These are phyloP conservation scores for Excoecaria cochinchinensis DNA, from an alignment of 345 rosid species.

Conservation along the genomic window DNA sequence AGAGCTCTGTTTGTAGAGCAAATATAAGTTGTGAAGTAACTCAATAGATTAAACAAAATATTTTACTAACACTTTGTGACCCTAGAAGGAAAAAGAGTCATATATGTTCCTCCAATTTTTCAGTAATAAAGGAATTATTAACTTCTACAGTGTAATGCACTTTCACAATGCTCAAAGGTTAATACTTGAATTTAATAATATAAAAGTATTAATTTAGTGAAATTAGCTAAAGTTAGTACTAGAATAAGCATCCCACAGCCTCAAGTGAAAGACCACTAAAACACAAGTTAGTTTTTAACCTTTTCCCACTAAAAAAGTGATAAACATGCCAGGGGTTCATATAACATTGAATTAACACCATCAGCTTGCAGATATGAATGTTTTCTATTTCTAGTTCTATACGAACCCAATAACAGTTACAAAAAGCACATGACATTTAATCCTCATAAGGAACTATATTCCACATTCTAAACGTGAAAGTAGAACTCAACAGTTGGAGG, in stretches of 20 bases:
- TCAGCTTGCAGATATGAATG: background rate
- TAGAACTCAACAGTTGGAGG: background rate
- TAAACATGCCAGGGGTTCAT: background rate
- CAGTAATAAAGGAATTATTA: background rate
- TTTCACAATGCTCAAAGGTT: background rate
- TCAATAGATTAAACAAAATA: background rate
- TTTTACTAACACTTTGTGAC: background rate
- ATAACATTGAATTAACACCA: background rate
- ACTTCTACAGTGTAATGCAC: background rate
- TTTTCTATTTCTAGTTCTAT: background rate
- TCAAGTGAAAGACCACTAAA: background rate
- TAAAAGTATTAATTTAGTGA: background rate
- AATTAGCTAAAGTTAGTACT: background rate
- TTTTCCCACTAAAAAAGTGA: background rate
- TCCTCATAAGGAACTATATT: background rate
- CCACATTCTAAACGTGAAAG: conserved; percentile 2
- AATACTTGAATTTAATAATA: background rate
- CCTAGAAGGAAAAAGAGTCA: background rate
- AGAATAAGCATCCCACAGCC: background rate
- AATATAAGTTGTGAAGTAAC: background rate
- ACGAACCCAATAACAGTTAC: background rate
- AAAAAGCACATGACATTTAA: background rate
- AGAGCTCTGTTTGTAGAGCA: background rate
- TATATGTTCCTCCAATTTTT: background rate
- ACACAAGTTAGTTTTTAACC: background rate